phyloP scores from a whole-genome alignment of 1,139 yeast genomes.

The Suhomyces guaymorum region DNA sequence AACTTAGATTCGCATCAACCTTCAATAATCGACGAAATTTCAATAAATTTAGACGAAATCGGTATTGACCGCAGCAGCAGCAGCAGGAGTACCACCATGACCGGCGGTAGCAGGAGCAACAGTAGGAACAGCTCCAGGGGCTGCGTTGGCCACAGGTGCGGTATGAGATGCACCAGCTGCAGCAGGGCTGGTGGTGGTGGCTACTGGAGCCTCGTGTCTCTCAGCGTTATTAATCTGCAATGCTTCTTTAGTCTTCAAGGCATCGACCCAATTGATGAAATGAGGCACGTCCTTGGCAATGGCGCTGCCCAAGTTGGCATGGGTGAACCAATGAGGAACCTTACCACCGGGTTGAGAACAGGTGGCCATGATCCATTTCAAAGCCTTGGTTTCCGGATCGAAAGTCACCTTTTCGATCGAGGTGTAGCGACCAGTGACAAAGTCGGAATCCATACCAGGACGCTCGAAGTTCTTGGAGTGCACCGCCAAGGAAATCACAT shows the following conservation, averaged over 20 bases:
- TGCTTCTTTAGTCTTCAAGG: constrained; percentile 11
- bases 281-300: constrained; percentile 70
- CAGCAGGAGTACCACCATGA: too few relatives aligned
- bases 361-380: constrained; percentile 67
- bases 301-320: constrained; percentile 53
- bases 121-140: constrained; percentile 2
- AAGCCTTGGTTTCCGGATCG: constrained; percentile 35
- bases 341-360: constrained; percentile 67
- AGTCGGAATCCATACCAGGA: constrained; percentile 17
- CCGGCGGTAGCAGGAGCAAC: constrained; percentile 1
- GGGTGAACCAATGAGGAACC: constrained; percentile 65
- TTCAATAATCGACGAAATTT: too few relatives aligned
- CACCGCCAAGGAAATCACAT: constrained; percentile 55
- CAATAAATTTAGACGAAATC: too few relatives aligned
- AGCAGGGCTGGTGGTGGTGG: not conserved
- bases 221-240: constrained; percentile 6
- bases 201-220: constrained; percentile 4
- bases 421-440: constrained; percentile 50
- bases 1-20: constrained; percentile 13
- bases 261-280: constrained; percentile 50
- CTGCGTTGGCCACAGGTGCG: not conserved
- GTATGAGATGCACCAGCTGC: constrained; percentile 3
- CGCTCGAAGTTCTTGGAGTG: constrained; percentile 23
- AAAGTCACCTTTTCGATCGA: constrained; percentile 57
- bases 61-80: too few relatives aligned